Evolutionary conservation across 1,284 basidiomycete species (phyloP).

Genomic region (Melampsora americana): DNA sequence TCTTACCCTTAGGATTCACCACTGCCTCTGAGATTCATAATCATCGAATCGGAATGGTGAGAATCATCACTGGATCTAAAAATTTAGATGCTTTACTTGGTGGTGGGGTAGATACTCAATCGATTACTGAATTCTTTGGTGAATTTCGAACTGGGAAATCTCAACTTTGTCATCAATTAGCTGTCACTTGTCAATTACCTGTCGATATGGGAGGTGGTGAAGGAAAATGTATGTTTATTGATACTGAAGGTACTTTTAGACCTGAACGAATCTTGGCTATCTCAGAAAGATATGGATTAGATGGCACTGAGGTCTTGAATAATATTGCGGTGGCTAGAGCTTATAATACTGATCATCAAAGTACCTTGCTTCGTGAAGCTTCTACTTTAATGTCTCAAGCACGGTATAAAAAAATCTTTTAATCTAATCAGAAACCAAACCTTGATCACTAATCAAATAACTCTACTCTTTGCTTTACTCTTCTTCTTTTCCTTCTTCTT

Average conservation of each 20-base stretch:
- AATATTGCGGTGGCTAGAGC: conserved; percentile 98
- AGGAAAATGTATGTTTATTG: conserved; percentile 98
- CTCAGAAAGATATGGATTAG: conserved; percentile 90
- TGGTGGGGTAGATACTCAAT: conserved; percentile 96
- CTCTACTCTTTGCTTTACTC: conserved; percentile 46
- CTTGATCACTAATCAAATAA: neutral
- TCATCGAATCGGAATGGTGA: conserved; percentile 88
- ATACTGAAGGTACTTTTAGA: conserved; percentile 98
- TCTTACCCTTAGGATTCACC: conserved; percentile 95
- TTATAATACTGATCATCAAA: conserved; percentile 98
- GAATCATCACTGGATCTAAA: conserved; percentile 94
- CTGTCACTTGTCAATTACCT: conserved; percentile 94
- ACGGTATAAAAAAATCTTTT: conserved; percentile 60
- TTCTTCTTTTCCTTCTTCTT: conserved; percentile 79
- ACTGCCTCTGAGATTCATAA: conserved; percentile 97
- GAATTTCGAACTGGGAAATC: conserved; percentile 99
- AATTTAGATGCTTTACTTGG: conserved; percentile 93
- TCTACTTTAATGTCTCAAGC: conserved; percentile 97
- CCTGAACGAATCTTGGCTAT: conserved; percentile 90
- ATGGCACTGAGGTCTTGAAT: conserved; percentile 95
- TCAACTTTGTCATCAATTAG: conserved; percentile 95
- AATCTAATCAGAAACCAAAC: neutral
- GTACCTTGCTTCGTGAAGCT: conserved; percentile 81
- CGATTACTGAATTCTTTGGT: conserved; percentile 97
- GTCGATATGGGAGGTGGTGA: conserved; percentile 98